phyloP scores from a whole-genome alignment of 1,284 basidiomycete genomes.

The Amylostereum areolatum region DNA sequence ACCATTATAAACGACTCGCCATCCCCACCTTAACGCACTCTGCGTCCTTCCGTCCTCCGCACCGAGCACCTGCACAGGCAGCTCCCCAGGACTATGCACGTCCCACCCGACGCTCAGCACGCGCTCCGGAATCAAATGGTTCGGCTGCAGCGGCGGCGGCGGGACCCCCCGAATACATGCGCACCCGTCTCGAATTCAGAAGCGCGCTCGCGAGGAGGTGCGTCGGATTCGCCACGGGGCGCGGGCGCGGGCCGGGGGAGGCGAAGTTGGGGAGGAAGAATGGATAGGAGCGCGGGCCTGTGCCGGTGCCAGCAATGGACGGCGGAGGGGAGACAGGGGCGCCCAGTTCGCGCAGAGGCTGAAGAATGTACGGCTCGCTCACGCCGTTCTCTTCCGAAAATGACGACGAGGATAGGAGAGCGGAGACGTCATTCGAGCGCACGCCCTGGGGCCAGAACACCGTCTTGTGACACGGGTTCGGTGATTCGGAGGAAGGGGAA shows the following conservation, averaged over 20 bases:
- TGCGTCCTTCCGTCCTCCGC: not conserved
- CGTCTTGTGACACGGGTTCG: no score
- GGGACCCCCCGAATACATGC: not conserved
- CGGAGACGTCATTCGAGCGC: not conserved
- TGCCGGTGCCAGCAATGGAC: conserved; percentile 1
- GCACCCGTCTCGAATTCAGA: not conserved
- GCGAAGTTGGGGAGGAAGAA: not conserved
- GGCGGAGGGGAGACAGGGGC: not conserved
- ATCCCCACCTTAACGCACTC: conserved; percentile 14
- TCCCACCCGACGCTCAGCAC: conserved; percentile 3
- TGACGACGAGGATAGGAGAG: not conserved
- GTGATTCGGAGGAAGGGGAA: not conserved
- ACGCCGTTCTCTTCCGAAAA: not conserved
- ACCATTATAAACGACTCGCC: conserved; percentile 12
- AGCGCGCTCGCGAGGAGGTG: conserved; percentile 3
- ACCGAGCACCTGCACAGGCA: no score
- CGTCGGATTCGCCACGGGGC: conserved; percentile 3
- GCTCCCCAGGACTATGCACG: not conserved
- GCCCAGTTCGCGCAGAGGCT: not conserved
- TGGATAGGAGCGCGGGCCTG: not conserved
- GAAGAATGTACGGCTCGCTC: not conserved
- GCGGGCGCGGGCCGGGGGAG: not conserved
- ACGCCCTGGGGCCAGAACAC: not conserved
- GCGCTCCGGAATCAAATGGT: not conserved
- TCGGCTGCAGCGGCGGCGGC: not conserved